These are phyloP conservation scores for Tanacetum coccineum DNA, from an alignment of 129 eudicot species.

Conservation along the genomic window DNA sequence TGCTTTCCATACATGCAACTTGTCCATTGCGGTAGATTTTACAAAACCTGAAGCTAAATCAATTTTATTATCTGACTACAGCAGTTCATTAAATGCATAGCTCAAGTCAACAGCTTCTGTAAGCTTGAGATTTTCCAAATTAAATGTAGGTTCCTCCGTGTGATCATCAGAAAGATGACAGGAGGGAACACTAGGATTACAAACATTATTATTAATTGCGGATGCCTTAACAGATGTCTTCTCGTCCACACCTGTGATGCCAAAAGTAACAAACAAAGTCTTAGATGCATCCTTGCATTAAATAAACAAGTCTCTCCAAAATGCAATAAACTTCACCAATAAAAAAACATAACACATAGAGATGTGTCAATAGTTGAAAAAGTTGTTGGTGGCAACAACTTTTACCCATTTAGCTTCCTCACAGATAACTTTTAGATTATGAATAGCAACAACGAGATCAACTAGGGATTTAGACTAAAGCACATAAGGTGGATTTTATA, in stretches of 20 bases:
- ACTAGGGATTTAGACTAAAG: too few relatives aligned
- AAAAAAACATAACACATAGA: too few relatives aligned
- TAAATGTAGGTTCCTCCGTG: conserved; percentile 41
- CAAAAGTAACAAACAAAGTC: conserved; percentile 2
- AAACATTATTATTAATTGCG: conserved; percentile 31
- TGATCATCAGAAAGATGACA: conserved; percentile 37
- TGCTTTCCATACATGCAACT: too few relatives aligned
- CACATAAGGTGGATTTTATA: too few relatives aligned
- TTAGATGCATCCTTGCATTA: too few relatives aligned
- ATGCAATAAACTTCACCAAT: too few relatives aligned
- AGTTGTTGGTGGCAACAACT: too few relatives aligned
- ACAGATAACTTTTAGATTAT: neutral
- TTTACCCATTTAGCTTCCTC: neutral
- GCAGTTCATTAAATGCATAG: conserved; percentile 47
- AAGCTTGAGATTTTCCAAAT: conserved; percentile 51
- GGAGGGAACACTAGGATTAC: conserved; percentile 49
- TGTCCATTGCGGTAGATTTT: too few relatives aligned
- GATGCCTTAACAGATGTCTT: conserved; percentile 37
- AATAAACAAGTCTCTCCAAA: too few relatives aligned
- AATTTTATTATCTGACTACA: too few relatives aligned
- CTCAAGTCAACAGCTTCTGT: conserved; percentile 46
- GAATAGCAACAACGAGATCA: neutral
- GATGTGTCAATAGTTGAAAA: too few relatives aligned
- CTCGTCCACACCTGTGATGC: conserved; percentile 56
- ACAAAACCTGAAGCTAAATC: too few relatives aligned